Percentiles rank a stretch among this genome's conserved stretches.
Evolutionary conservation across 1,284 basidiomycete species (phyloP).

Genomic region (Moesziomyces aphidis): DNA sequence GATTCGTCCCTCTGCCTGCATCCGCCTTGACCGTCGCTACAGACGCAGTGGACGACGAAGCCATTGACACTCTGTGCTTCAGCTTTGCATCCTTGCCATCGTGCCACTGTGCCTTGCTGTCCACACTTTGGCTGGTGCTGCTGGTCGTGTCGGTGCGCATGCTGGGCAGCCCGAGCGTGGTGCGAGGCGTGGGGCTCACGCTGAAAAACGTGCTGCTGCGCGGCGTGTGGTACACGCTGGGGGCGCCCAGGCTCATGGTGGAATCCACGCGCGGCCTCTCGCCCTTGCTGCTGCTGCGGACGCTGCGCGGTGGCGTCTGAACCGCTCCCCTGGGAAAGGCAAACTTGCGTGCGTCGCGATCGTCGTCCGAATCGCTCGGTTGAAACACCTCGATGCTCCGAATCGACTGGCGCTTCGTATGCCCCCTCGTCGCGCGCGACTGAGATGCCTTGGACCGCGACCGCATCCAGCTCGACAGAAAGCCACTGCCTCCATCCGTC

Average conservation of each 20-base stretch:
- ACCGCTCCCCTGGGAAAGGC: conserved; percentile 5
- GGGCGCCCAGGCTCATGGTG: conserved; percentile 34
- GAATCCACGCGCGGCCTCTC: conserved; percentile 36
- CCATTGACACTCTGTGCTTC: conserved; percentile 15
- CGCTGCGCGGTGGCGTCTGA: conserved; percentile 7
- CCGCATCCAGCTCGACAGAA: conserved; percentile 22
- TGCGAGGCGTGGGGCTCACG: conserved; percentile 26
- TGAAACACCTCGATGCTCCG: conserved; percentile 52
- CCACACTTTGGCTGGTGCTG: neutral
- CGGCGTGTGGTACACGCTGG: conserved; percentile 56
- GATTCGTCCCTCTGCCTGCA: neutral
- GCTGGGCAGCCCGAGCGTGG: conserved; percentile 7
- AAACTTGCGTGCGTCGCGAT: neutral
- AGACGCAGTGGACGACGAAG: conserved; percentile 16
- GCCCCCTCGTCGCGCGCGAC: neutral
- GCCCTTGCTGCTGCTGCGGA: neutral
- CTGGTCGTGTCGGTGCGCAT: conserved; percentile 9
- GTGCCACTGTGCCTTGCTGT: neutral
- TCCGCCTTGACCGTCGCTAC: conserved; percentile 13
- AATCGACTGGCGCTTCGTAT: conserved; percentile 40
- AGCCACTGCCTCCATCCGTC: conserved; percentile 5
- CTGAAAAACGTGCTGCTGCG: conserved; percentile 51
- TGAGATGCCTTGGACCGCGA: conserved; percentile 12
- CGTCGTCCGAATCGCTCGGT: conserved; percentile 15
- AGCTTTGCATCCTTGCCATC: neutral